Percentiles rank a stretch among this genome's conserved stretches.
Conservation (phyloP, 2,329 filamentous ascomycete species). For the Amylocarpus encephaloides region DNA sequence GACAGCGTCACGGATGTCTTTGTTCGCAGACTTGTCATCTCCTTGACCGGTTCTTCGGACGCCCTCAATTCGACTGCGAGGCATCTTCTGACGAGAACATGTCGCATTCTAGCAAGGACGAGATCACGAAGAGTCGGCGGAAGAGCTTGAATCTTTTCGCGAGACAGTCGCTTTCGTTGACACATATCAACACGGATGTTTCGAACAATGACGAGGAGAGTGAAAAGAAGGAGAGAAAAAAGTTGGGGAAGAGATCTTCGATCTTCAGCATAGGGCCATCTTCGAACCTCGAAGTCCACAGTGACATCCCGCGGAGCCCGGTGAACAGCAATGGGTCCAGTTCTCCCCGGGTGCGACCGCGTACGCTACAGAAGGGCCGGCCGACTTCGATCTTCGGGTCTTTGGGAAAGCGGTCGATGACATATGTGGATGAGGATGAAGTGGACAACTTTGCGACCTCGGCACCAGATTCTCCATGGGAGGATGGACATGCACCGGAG, state of each 20-base stretch:
- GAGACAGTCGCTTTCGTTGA: constrained; percentile 18
- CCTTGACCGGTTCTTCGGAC: not conserved
- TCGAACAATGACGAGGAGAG: constrained; percentile 6
- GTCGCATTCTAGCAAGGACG: constrained; percentile 22
- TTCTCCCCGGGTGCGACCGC: constrained; percentile 24
- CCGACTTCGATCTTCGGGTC: constrained; percentile 31
- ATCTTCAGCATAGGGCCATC: constrained; percentile 25
- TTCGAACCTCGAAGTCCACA: constrained; percentile 13
- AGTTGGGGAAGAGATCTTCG: constrained; percentile 24
- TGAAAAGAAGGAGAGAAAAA: constrained; percentile 26
- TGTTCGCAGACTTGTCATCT: not conserved
- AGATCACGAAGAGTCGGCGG: constrained; percentile 18
- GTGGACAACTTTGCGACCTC: constrained; percentile 17
- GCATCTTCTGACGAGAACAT: constrained; percentile 18
- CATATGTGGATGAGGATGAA: constrained; percentile 24
- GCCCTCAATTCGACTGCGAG: not conserved
- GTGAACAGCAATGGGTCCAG: constrained; percentile 15
- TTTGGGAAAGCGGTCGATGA: constrained; percentile 28
- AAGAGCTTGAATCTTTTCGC: constrained; percentile 29
- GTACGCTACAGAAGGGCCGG: constrained; percentile 28
- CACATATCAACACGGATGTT: constrained; percentile 26
- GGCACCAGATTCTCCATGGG: constrained; percentile 23
- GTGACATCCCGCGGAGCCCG: constrained; percentile 21
- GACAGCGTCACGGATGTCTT: constrained; percentile 5
- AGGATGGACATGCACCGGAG: constrained; percentile 12